Conservation (phyloP, 169 alveolate genomes). For the Eimeria maxima region DNA sequence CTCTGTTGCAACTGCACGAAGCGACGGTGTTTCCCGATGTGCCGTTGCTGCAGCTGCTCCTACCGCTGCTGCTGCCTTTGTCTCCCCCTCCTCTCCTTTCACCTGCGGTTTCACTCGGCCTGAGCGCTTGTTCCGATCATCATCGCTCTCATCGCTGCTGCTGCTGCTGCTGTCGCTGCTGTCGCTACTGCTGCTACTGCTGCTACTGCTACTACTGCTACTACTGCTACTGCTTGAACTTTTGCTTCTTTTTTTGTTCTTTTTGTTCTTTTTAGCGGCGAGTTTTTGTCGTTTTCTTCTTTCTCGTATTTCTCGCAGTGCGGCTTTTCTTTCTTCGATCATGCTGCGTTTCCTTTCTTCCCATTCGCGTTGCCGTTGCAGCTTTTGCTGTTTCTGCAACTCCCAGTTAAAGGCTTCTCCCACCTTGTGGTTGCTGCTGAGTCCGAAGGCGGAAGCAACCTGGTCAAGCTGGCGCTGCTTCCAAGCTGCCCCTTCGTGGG, state of each 20-base stretch:
- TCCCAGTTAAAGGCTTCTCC: conserved; percentile 83
- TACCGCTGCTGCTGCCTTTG: conserved; percentile 3
- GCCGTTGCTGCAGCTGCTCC: neutral
- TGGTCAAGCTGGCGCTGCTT: conserved; percentile 76
- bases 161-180: conserved; percentile 8
- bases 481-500: conserved; percentile 73
- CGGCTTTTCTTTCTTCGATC: conserved; percentile 63
- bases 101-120: neutral
- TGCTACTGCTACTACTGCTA: conserved; percentile 60
- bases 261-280: neutral
- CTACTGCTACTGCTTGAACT: neutral
- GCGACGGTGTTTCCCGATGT: neutral
- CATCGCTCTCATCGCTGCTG: conserved; percentile 1
- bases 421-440: conserved; percentile 47
- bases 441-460: conserved; percentile 77
- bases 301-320: conserved; percentile 29
- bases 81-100: conserved; percentile 11
- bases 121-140: neutral
- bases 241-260: neutral
- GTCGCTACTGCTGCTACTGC: conserved; percentile 58
- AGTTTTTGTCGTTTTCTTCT: neutral
- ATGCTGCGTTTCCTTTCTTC: conserved; percentile 49
- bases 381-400: conserved; percentile 59
- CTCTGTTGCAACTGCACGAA: neutral
- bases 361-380: conserved; percentile 65